Base-by-base conservation (phyloP, 2,329 filamentous ascomycete species). In the Acrodontium crateriforme region DNA sequence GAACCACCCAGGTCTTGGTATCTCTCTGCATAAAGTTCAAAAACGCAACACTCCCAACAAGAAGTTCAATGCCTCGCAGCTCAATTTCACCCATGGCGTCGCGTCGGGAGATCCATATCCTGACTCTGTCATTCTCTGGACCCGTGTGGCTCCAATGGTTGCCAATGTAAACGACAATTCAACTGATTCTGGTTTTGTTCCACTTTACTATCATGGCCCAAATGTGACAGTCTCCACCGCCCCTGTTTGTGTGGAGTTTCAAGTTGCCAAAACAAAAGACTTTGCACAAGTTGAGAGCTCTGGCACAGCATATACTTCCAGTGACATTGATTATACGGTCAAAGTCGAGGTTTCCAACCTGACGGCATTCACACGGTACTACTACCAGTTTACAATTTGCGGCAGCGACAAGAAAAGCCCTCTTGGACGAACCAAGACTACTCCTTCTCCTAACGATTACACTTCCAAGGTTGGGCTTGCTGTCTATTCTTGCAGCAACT, bases 291-390 rank as follows among this genome's bases (percentile, higher is more conserved):
- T 69, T 6, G 67, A 69, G 2, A 59, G 65, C 27, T 58, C 56
- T 1, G 78, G 78, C 4, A 66, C 55, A 18, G 74, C 65, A 1
- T 80, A 73, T 45, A 83, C 78, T 0, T 78, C 67, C 18, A 77
- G 69, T 1, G 78, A 83, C 46, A 69, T 83, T 25, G 78, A 84
- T 46, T 84, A 74, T 46, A 83, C 78, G 0, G 59, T 82, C 34
- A 81, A 81, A 62, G 67, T 80, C 9, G 76, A 82, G 50, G 77
- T 76, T 1, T 63, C 54, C 26, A 64, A 66, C 9, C 49, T 82
- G 21, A 55, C 67, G 28, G 62, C 76, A 0, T 78, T 71, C 42
- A 80, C 73, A 0, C 62, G 59, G 2, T 80, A 81, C 50, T 75
- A 66, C 42, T 80, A 80, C 42, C 75, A 77, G 41, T 83, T 82